Conservation (phyloP, 306 rosid genomes). For the Citrullus amarus region DNA sequence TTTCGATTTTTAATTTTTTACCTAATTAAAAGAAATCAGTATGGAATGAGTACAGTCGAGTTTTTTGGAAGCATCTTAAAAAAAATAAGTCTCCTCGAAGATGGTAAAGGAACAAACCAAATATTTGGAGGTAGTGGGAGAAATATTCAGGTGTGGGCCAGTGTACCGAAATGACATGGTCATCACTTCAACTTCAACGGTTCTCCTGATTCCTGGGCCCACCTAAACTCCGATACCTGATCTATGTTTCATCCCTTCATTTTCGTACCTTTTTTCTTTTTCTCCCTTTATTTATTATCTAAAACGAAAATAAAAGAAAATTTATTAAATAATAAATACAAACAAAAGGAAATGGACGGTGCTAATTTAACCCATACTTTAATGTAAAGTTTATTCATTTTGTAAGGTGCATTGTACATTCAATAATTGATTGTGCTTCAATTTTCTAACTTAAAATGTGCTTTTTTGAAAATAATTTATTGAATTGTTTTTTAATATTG, state of each 20-base stretch:
- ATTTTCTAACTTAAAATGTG: background rate
- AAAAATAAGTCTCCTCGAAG: background rate
- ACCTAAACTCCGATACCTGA: background rate
- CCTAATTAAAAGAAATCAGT: background rate
- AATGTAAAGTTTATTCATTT: background rate
- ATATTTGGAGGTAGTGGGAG: background rate
- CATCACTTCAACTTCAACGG: background rate
- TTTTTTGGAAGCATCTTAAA: background rate
- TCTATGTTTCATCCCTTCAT: background rate
- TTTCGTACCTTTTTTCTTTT: no score
- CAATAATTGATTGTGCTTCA: background rate
- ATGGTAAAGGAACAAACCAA: background rate
- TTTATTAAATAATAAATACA: background rate
- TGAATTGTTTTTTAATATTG: no score
- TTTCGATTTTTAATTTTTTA: background rate
- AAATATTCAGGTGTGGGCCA: slow-evolving; percentile 1
- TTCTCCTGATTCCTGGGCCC: background rate
- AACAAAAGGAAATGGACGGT: background rate
- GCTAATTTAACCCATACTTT: background rate
- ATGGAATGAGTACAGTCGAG: background rate
- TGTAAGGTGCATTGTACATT: background rate
- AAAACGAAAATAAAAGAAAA: background rate
- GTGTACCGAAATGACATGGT: background rate
- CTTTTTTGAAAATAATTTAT: no score
- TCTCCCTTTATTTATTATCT: background rate